Evolutionary conservation across 371 early-diverging fungal species (phyloP), one percentile per base, ranked within the genome.

Genomic region (Syncephalastrum racemosum): DNA sequence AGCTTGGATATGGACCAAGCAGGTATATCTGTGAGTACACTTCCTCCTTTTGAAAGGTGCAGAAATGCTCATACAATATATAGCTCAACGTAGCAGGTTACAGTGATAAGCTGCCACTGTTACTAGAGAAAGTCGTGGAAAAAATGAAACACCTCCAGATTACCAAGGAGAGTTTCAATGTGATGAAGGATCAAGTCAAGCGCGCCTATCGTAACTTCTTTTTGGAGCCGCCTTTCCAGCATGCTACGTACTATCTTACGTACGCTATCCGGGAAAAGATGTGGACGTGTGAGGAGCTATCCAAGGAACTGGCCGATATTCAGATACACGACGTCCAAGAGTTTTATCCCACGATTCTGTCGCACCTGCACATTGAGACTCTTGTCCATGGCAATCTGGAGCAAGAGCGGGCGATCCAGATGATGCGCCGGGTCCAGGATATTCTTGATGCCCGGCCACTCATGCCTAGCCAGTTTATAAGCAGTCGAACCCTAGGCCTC

Each of bases 311-410:
- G 6, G 65, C 73, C 49, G 77, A 78, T 54, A 68, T 96, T n/a
- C 79, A 75, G 1, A 63, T 81, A 4, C 75, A 82, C 24, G 90
- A 90, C 41, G 80, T 97, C 4, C 68, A 82, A 62, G 65, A 63
- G 1, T 93, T 89, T 60, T 82, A 82, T 55, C 85, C 88, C 12
- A 59, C 71, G 19, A 62, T 94, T 44, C 70, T 94, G 27, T 71
- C 71, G 13, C 75, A 82, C 44, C 59, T 91, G 25, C 83, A 89
- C 55, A 73, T 91, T n/a, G 92, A 93, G 67, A 87, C 87, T 4
- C 79, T 96, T 4, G 88, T 88, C 10, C 86, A 88, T 62, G 96
- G 97, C n/a, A 92, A 92, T 63, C 65, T 91, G 60, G 57, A 71
- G 7, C 77, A 81, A 43, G 71, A 68, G 0, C 66, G 87, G 14